Percentiles rank a stretch among this genome's conserved stretches.
These are phyloP conservation scores for Suillus luteus DNA, from an alignment of 768 basidiomycete species.

Conservation along the genomic window DNA sequence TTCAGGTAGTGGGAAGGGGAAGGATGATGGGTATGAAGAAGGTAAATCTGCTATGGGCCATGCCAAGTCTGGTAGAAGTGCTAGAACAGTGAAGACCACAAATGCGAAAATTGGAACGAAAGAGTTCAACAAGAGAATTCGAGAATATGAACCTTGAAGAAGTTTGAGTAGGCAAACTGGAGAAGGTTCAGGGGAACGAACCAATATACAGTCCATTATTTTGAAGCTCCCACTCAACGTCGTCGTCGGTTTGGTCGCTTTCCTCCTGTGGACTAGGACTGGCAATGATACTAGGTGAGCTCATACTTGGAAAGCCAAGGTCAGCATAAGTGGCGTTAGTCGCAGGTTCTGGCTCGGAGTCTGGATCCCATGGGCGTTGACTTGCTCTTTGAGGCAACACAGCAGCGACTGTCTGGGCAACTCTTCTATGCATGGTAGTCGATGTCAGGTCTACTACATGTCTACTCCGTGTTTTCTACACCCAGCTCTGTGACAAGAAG, in stretches of 20 bases:
- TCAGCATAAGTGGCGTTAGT: constrained; percentile 16
- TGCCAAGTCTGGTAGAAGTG: constrained; percentile 48
- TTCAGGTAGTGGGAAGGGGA: constrained; percentile 69
- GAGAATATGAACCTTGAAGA: constrained; percentile 60
- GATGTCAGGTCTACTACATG: not conserved
- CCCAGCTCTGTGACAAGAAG: not conserved
- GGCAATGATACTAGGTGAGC: constrained; percentile 33
- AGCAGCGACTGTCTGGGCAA: constrained; percentile 33
- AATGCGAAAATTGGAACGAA: constrained; percentile 59
- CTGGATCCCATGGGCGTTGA: constrained; percentile 23
- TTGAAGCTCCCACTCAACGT: constrained; percentile 48
- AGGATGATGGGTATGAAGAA: constrained; percentile 47
- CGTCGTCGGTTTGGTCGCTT: constrained; percentile 43
- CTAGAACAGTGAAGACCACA: constrained; percentile 51
- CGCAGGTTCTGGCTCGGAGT: not conserved
- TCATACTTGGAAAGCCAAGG: constrained; percentile 32
- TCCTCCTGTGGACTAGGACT: constrained; percentile 42
- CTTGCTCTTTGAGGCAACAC: constrained; percentile 26
- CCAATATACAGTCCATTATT: constrained; percentile 53
- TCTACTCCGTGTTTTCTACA: not conserved
- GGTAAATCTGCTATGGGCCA: constrained; percentile 43
- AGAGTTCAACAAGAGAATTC: constrained; percentile 55
- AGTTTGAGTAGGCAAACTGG: not conserved
- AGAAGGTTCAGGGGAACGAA: constrained; percentile 25
- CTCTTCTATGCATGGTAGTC: constrained; percentile 32